Evolutionary conservation across 2,329 filamentous ascomycete species (phyloP).

Genomic region (Fusarium avenaceum): DNA sequence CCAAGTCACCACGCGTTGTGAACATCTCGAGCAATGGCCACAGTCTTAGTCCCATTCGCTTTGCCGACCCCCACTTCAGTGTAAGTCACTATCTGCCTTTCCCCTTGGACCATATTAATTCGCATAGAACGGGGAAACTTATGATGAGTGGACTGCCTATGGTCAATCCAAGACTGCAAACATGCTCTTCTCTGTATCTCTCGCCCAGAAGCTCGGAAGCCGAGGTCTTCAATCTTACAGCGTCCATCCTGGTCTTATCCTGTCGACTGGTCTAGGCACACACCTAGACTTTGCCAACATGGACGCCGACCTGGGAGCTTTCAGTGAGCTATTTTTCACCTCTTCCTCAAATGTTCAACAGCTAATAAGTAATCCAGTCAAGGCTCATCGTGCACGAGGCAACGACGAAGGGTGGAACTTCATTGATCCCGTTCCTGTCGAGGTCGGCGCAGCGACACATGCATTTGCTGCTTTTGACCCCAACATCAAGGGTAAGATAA

Average conservation of each 20-base stretch:
- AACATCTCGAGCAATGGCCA: constrained; percentile 57
- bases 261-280: constrained; percentile 35
- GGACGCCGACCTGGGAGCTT: constrained; percentile 30
- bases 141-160: constrained; percentile 54
- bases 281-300: constrained; percentile 42
- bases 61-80: constrained; percentile 52
- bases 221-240: constrained; percentile 53
- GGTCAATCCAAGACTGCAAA: constrained; percentile 57
- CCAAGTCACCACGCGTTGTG: constrained; percentile 55
- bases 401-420: constrained; percentile 44
- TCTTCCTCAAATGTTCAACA: rapidly evolving
- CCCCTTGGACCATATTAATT: constrained; percentile 1
- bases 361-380: constrained; percentile 12
- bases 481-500: constrained; percentile 45
- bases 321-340: constrained; percentile 16
- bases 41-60: constrained; percentile 51
- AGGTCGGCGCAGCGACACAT: constrained; percentile 53
- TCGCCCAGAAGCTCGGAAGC: constrained; percentile 52
- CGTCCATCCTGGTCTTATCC: constrained; percentile 53
- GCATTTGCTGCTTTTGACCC: constrained; percentile 57
- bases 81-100: constrained; percentile 38
- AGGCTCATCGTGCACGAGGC: constrained; percentile 42
- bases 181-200: constrained; percentile 52
- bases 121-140: constrained; percentile 51
- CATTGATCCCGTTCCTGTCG: constrained; percentile 39